Base-by-base conservation (phyloP, 2,329 filamentous ascomycete species). In the Calonectria honghensis region DNA sequence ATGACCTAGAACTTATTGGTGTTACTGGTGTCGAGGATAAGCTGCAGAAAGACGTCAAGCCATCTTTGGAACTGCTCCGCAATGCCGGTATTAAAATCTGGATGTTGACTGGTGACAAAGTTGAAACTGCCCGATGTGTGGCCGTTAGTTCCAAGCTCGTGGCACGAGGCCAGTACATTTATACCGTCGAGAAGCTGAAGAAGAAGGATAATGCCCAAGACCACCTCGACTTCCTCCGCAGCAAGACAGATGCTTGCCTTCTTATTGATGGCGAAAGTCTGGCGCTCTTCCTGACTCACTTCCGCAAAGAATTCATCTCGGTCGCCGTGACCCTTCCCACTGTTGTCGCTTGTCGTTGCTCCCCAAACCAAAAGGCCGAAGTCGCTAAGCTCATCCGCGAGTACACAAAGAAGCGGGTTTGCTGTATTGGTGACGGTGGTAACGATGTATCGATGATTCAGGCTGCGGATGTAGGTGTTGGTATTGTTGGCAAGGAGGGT, bases 361-460 rank as follows among this genome's bases (percentile, higher is more conserved):
- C 96, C 10, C 97, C 97, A 0, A 98, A 95, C 0, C 97, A 99
- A 82, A 99, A 99, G 85, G 97, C 97, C 52, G 96, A 98, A 80
- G 91, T 99, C 50, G 97, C 97, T 13, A 93, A 91, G 78, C 90
- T 98, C 64, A 99, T 99, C 86, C 95, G 96, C 75, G 91, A 94
- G 66, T 93, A 95, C 85, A 99, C 97, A 27, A 96, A 95, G 85
- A 98, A 98, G 85, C 94, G 97, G 18, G 95, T 98, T 20, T 98
- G 96, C 86, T 98, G 97, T 83, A 99, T 99, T 79, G 97, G 97
- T 48, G 97, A 99, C 82, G 97, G 97, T 78, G 97, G 97, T 80
- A 99, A 99, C 85, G 97, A 99, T 84, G 97, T 99, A 6, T 96
- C 94, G 79, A 99, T 99, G 97, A 99, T 99, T 79, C 97, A 98